Evolutionary conservation across 768 basidiomycete genomes (phyloP).

Genomic region (Kwoniella mangroviensis): DNA sequence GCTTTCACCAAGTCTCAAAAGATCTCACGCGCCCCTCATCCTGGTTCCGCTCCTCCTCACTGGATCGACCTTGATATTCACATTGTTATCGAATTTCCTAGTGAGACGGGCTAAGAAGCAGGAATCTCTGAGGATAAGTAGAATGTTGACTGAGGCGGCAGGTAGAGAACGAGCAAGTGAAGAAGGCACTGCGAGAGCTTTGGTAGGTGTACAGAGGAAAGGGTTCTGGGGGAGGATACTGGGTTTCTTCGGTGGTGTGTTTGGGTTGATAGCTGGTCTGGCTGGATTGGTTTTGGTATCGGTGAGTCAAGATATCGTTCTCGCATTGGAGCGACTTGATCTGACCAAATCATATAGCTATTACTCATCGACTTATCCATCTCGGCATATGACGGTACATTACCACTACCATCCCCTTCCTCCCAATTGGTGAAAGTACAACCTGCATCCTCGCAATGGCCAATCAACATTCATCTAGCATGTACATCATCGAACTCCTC

Average conservation of each 20-base stretch:
- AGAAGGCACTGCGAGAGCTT: conserved; percentile 44
- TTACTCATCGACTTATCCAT: conserved; percentile 54
- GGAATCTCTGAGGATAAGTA: conserved; percentile 47
- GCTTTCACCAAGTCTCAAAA: conserved; percentile 43
- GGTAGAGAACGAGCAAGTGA: conserved; percentile 42
- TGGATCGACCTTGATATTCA: conserved; percentile 41
- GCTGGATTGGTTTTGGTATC: conserved; percentile 44
- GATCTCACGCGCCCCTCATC: conserved; percentile 47
- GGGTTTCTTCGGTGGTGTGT: conserved; percentile 40
- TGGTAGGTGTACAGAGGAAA: conserved; percentile 49
- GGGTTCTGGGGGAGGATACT: conserved; percentile 42
- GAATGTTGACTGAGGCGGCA: conserved; percentile 50
- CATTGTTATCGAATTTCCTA: conserved; percentile 49
- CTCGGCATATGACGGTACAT: conserved; percentile 49
- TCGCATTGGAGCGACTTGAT: not conserved
- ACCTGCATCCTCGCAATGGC: conserved; percentile 39
- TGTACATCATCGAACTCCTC: conserved; percentile 39
- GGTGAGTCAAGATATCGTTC: conserved; percentile 35
- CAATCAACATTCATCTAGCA: conserved; percentile 49
- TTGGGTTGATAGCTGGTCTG: conserved; percentile 52
- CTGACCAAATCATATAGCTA: conserved; percentile 5
- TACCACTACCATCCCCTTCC: conserved; percentile 36
- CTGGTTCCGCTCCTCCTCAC: conserved; percentile 48
- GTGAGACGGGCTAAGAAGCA: conserved; percentile 48
- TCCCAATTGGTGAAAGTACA: conserved; percentile 41